Conservation (phyloP, 176 grass and related monocot genomes). For the Musa itinerans region DNA sequence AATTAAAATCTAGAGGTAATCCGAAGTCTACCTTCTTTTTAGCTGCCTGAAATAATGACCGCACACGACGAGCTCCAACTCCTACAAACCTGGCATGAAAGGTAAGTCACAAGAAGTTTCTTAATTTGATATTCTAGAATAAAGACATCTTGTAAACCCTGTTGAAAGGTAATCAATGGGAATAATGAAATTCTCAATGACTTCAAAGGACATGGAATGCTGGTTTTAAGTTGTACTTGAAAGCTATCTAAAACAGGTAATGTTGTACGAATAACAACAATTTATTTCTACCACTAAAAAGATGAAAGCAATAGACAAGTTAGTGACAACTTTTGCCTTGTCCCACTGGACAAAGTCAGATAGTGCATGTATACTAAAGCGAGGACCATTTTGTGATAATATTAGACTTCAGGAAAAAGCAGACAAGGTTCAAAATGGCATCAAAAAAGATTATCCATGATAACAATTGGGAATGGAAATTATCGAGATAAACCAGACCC, state of each 20-base stretch:
- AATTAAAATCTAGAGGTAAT: background rate
- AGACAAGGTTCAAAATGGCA: too few relatives aligned
- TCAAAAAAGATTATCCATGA: too few relatives aligned
- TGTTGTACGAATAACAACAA: background rate
- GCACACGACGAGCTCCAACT: constrained; percentile 92
- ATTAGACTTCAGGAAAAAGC: too few relatives aligned
- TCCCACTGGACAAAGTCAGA: too few relatives aligned
- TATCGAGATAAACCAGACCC: too few relatives aligned
- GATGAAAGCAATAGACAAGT: too few relatives aligned
- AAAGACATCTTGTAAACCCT: too few relatives aligned
- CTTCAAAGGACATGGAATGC: background rate
- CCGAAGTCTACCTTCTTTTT: constrained; percentile 75
- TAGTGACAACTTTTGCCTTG: too few relatives aligned
- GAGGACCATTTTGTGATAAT: too few relatives aligned
- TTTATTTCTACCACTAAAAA: too few relatives aligned
- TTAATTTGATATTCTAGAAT: background rate
- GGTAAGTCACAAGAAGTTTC: constrained; percentile 7
- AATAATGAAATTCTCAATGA: background rate
- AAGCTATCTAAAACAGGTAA: background rate
- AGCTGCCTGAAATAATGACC: constrained; percentile 95
- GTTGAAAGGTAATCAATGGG: background rate
- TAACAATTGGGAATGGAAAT: too few relatives aligned
- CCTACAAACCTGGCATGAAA: constrained; percentile 88
- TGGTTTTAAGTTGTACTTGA: background rate
- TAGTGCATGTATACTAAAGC: too few relatives aligned